Base-by-base conservation (phyloP, 2,329 filamentous ascomycete species). In the Aspergillus versicolor region DNA sequence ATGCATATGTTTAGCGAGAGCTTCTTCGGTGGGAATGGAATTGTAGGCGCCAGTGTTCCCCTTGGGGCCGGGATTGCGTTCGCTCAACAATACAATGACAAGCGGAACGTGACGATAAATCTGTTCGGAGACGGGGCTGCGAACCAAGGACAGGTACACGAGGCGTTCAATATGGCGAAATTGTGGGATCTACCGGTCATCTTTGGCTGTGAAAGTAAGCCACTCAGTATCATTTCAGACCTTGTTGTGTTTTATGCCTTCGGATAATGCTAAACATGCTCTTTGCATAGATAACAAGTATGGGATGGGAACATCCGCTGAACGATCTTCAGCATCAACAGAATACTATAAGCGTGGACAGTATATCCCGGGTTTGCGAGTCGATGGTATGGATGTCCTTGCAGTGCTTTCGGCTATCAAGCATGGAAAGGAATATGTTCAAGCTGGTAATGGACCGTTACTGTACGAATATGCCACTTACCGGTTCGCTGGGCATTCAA, bases 271-370 rank as follows among this genome's bases (percentile, higher is more conserved):
- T 62, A 41, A 62, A 21, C 43, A 34, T 38, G 17, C 32, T 4
- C 7, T 24, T 21, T 44, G 12, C 19, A 12, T 56, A 96, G 92
- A 97, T 85, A 97, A 97, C 88, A 97, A 97, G 80, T 97, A 97
- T 76, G 93, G 93, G 75, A 97, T 97, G 93, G 93, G 93, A 79
- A 97, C 93, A 57, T 89, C 93, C 54, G 92, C 92, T 65, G 88
- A 88, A 77, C 91, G 92, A 70, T 91, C 93, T 56, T 92, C 92
- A 52, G 93, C 92, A 67, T 81, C 96, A 74, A 97, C 93, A 74
- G 93, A 97, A 77, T 97, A 97, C 87, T 97, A 97, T 86, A 97
- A 97, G 87, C 92, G 93, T 79, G 93, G 92, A 65, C 92, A 97
- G 81, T 97, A 97, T 83, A 97, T 97, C 67, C 92, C 93, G 50